Evolutionary conservation across 75 land plant genomes (phyloP).

Genomic region (Selaginella tamariscina): DNA sequence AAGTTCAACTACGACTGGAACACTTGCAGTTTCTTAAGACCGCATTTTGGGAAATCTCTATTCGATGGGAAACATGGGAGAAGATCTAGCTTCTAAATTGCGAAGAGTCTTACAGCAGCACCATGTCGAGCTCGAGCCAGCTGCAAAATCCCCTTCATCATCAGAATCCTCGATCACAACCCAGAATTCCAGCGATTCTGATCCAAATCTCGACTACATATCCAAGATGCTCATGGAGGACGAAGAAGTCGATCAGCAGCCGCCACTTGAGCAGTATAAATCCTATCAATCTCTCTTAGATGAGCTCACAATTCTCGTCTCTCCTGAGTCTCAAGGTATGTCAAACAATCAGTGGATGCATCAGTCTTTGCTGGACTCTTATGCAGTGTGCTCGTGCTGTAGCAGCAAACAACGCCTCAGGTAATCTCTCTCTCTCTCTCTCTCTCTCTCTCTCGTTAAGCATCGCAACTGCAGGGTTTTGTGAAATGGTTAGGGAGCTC

Average conservation of each 20-base stretch:
- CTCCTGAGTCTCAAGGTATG: no score
- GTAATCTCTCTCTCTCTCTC: no score
- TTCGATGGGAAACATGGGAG: neutral
- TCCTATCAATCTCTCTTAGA: neutral
- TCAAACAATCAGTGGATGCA: no score
- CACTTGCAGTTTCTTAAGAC: neutral
- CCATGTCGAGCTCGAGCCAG: neutral
- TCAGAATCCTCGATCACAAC: neutral
- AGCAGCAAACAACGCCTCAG: slow-evolving; percentile 38
- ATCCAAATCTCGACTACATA: neutral
- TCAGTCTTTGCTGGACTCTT: slow-evolving; percentile 36
- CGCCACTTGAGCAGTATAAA: neutral
- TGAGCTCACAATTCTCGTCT: neutral
- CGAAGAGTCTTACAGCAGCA: neutral
- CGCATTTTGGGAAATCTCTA: neutral
- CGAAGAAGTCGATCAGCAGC: neutral
- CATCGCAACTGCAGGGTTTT: no score
- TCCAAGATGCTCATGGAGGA: neutral
- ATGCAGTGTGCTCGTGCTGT: slow-evolving; percentile 54
- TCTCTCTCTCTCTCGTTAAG: no score
- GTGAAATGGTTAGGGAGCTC: neutral
- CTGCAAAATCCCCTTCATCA: no score
- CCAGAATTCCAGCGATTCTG: neutral
- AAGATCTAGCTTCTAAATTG: neutral
- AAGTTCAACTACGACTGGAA: neutral